Evolutionary conservation across 805 yeast species (phyloP).

Genomic region (Candida khao-thaluensis): DNA sequence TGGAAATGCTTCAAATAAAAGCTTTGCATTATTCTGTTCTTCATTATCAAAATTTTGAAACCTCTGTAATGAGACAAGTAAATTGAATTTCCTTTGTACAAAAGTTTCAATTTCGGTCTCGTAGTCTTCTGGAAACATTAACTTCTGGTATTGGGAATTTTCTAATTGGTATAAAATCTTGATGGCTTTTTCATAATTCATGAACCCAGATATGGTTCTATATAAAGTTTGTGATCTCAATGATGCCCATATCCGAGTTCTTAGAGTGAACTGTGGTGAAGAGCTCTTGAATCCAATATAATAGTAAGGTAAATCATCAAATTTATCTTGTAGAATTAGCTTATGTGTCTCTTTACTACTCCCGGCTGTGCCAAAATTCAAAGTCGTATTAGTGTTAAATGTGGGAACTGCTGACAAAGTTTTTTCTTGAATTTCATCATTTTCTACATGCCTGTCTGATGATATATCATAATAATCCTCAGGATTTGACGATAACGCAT

Average conservation of each 20-base stretch:
- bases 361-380: background rate
- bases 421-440: background rate
- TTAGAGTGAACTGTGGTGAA: slow-evolving; percentile 56
- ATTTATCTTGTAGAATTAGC: slow-evolving; percentile 4
- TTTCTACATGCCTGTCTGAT: background rate
- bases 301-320: slow-evolving; percentile 66
- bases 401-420: background rate
- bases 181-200: slow-evolving; percentile 74
- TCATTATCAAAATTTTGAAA: slow-evolving; percentile 59
- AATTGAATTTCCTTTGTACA: slow-evolving; percentile 76
- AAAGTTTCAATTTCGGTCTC: slow-evolving; percentile 33
- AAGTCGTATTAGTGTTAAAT: background rate
- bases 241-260: slow-evolving; percentile 89
- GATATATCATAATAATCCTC: background rate
- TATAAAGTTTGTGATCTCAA: slow-evolving; percentile 79
- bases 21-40: slow-evolving; percentile 67
- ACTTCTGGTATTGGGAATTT: slow-evolving; percentile 13
- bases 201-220: slow-evolving; percentile 80
- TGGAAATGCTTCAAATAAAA: slow-evolving; percentile 72
- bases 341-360: background rate
- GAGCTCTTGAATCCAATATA: slow-evolving; percentile 72
- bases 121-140: slow-evolving; percentile 11
- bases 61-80: slow-evolving; percentile 88
- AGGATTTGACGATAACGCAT: slow-evolving; percentile 4
- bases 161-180: slow-evolving; percentile 68